Evolutionary conservation across 352 stramenopile genomes (phyloP).

Genomic region (Pythium sp.): DNA sequence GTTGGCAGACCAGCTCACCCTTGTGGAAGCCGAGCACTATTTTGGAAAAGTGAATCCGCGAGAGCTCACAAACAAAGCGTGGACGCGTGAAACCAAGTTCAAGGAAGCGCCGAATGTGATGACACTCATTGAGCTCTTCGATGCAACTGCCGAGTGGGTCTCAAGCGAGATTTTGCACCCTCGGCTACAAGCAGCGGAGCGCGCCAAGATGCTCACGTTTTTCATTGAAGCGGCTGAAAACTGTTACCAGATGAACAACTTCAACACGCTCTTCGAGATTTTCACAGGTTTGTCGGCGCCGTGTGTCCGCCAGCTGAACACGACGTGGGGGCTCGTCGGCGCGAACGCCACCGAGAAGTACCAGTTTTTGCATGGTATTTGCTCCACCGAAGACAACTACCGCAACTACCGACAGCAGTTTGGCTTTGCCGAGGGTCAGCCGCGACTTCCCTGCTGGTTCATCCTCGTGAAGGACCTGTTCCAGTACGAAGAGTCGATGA

Average conservation of each 20-base stretch:
- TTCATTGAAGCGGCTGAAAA: conserved; percentile 84
- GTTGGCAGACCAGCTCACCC: conserved; percentile 73
- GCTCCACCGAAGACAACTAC: conserved; percentile 86
- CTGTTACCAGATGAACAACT: conserved; percentile 87
- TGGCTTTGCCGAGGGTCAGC: conserved; percentile 69
- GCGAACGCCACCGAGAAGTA: conserved; percentile 69
- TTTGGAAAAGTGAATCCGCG: conserved; percentile 68
- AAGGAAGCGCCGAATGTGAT: conserved; percentile 80
- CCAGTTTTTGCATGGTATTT: conserved; percentile 77
- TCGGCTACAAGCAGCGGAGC: conserved; percentile 74
- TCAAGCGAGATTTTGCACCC: conserved; percentile 87
- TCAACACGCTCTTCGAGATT: conserved; percentile 87
- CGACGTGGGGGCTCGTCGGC: conserved; percentile 76
- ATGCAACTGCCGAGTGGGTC: conserved; percentile 82
- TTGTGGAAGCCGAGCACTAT: conserved; percentile 77
- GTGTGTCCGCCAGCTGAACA: conserved; percentile 80
- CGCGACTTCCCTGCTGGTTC: conserved; percentile 78
- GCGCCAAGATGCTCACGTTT: conserved; percentile 77
- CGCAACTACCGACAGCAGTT: conserved; percentile 83
- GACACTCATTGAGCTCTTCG: conserved; percentile 83
- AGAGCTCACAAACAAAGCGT: conserved; percentile 86
- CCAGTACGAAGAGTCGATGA: conserved; percentile 85
- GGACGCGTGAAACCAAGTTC: conserved; percentile 80
- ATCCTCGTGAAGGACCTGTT: conserved; percentile 88
- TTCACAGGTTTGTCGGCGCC: conserved; percentile 74